A percentile compares a stretch with the other conserved stretches of the same genome.
These are phyloP conservation scores for Oryza officinalis DNA, from an alignment of 176 grass and related monocot species.

Conservation along the genomic window DNA sequence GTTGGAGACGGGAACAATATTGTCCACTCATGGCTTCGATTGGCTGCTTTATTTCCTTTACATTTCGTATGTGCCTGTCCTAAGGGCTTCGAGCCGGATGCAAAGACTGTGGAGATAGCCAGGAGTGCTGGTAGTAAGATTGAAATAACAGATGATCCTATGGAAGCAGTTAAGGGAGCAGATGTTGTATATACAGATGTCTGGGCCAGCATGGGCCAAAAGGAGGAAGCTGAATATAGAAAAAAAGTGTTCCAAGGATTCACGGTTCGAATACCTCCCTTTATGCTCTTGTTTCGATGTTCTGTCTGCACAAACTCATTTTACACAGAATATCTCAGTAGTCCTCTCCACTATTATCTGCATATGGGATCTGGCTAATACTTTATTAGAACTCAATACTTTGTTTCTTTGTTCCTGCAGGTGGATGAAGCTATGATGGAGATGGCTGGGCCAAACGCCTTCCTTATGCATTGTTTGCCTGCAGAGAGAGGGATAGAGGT, in stretches of 20 bases:
- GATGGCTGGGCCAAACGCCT: constrained; percentile 81
- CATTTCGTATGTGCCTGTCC: constrained; percentile 96
- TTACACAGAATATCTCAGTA: neutral
- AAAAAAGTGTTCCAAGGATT: constrained; percentile 90
- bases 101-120: constrained; percentile 73
- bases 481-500: constrained; percentile 94
- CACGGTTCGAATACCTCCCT: constrained; percentile 49
- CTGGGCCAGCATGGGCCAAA: constrained; percentile 99
- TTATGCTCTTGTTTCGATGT: neutral
- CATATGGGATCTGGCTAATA: constrained; percentile 1
- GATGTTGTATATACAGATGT: constrained; percentile 98
- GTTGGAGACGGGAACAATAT: constrained; percentile 97
- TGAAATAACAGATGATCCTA: constrained; percentile 87
- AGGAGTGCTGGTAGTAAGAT: constrained; percentile 85
- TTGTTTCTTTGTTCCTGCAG: constrained; percentile 37
- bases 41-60: constrained; percentile 80
- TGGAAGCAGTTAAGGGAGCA: constrained; percentile 92
- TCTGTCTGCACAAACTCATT: neutral
- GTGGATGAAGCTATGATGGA: constrained; percentile 91
- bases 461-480: constrained; percentile 94
- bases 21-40: constrained; percentile 95
- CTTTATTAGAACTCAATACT: neutral
- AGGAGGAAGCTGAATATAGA: constrained; percentile 88
- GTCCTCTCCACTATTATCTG: neutral
- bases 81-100: constrained; percentile 94